A percentile compares a stretch with the other conserved stretches of the same genome.
These are phyloP conservation scores for Spirogloea muscicola DNA, from an alignment of 139 green algal genomes.

Conservation along the genomic window DNA sequence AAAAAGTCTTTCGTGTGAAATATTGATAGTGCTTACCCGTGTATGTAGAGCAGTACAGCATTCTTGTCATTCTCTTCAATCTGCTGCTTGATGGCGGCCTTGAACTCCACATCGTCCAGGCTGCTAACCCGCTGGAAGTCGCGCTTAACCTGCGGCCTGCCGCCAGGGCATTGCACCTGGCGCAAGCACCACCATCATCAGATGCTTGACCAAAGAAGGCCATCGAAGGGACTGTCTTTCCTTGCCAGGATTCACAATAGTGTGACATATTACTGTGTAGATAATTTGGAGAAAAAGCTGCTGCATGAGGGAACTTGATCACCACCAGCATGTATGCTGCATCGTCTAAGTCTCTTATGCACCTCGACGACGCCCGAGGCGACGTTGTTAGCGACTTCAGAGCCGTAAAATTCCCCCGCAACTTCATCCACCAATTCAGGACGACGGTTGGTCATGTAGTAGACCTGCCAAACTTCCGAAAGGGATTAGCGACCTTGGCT, in stretches of 20 bases:
- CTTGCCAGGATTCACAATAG: too few relatives aligned
- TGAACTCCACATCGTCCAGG: constrained; percentile 13
- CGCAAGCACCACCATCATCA: not conserved
- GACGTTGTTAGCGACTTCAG: not conserved
- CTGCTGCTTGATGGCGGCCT: not conserved
- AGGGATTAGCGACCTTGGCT: too few relatives aligned
- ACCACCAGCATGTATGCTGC: too few relatives aligned
- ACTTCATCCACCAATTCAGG: not conserved
- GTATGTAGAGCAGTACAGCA: constrained; percentile 6
- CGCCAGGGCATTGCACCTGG: constrained; percentile 19
- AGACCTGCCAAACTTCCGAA: too few relatives aligned
- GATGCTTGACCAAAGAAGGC: not conserved
- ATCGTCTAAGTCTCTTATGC: too few relatives aligned
- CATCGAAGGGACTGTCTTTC: not conserved
- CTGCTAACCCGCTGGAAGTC: constrained; percentile 2
- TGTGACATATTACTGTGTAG: too few relatives aligned
- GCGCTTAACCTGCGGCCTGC: constrained; percentile 17
- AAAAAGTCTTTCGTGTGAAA: too few relatives aligned
- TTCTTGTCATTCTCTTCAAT: constrained; percentile 20
- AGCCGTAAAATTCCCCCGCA: constrained; percentile 2
- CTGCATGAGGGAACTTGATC: not conserved
- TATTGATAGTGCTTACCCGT: constrained; percentile 17
- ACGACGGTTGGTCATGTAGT: constrained; percentile 2
- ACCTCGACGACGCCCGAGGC: not conserved
- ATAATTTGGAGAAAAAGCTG: too few relatives aligned